Percentiles rank a stretch among this genome's conserved stretches.
Conservation (phyloP, 139 green algal genomes). For the Chlamydomonas incerta region DNA sequence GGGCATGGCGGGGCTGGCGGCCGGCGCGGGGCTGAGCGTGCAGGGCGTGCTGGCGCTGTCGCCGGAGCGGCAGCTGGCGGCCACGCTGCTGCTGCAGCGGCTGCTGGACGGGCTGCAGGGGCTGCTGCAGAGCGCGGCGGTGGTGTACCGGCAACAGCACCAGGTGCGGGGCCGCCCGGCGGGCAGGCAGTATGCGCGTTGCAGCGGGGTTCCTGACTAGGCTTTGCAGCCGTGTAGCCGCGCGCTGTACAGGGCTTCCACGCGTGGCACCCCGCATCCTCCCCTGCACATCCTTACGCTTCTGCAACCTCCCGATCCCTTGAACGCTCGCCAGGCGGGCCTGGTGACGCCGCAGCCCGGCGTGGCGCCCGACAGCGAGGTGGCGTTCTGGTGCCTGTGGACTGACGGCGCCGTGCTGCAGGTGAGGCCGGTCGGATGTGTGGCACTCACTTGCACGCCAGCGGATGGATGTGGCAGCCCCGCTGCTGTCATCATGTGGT, state of each 20-base stretch:
- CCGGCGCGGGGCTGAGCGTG: neutral
- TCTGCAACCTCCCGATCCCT: too few species aligned
- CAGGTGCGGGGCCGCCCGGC: neutral
- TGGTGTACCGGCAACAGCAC: slow-evolving; percentile 10
- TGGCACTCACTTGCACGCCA: too few species aligned
- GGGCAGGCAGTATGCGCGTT: too few species aligned
- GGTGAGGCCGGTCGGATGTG: slow-evolving; percentile 3
- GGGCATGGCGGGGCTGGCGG: neutral
- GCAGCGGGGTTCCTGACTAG: too few species aligned
- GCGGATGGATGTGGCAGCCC: too few species aligned
- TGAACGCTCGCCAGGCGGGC: too few species aligned
- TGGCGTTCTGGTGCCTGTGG: slow-evolving; percentile 14
- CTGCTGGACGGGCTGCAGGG: slow-evolving; percentile 17
- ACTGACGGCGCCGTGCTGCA: neutral
- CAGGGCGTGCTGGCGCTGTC: neutral
- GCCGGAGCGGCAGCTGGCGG: slow-evolving; percentile 9
- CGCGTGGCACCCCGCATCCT: too few species aligned
- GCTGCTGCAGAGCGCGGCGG: slow-evolving; percentile 9
- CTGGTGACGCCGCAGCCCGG: too few species aligned
- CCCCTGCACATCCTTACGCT: too few species aligned
- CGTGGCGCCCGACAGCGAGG: neutral
- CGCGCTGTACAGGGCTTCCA: too few species aligned
- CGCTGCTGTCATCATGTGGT: too few species aligned
- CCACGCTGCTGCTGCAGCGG: slow-evolving; percentile 17
- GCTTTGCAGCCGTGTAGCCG: too few species aligned